Conservation (phyloP, 1,284 basidiomycete species). For the Pseudozyma thailandica region DNA sequence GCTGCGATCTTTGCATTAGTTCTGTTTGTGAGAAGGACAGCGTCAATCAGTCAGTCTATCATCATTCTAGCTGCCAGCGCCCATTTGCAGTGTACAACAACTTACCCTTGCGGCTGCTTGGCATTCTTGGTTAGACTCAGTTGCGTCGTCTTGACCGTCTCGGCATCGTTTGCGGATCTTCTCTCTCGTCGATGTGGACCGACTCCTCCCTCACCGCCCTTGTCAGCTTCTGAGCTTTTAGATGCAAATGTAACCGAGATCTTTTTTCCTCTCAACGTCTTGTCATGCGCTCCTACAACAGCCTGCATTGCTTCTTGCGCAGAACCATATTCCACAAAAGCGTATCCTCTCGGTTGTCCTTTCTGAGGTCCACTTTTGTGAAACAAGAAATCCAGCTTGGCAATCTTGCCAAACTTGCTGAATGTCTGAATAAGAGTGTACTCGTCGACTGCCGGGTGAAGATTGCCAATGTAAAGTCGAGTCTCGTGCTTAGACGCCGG, state of each 20-base stretch:
- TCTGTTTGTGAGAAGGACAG: conserved; percentile 5
- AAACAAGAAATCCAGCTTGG: conserved; percentile 92
- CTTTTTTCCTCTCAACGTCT: conserved; percentile 83
- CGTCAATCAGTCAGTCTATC: background rate
- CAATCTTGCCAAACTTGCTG: conserved; percentile 87
- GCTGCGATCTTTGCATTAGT: conserved; percentile 89
- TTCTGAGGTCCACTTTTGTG: conserved; percentile 88
- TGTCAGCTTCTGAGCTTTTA: conserved; percentile 69
- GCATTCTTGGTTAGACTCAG: conserved; percentile 85
- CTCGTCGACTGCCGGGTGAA: conserved; percentile 89
- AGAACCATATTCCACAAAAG: conserved; percentile 82
- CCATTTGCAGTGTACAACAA: background rate
- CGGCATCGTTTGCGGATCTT: conserved; percentile 63
- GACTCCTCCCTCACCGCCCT: conserved; percentile 5
- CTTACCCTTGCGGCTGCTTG: conserved; percentile 74
- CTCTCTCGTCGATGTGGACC: conserved; percentile 44
- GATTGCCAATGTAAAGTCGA: conserved; percentile 89
- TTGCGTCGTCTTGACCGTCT: conserved; percentile 81
- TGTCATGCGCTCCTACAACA: conserved; percentile 79
- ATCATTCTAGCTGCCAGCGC: background rate
- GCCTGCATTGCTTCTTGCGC: conserved; percentile 80
- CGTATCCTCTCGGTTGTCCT: conserved; percentile 93
- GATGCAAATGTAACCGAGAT: conserved; percentile 89
- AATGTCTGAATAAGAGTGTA: conserved; percentile 84
- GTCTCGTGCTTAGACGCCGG: conserved; percentile 32